Base-by-base conservation (phyloP, 345 rosid genomes). In the Gossypium australe region DNA sequence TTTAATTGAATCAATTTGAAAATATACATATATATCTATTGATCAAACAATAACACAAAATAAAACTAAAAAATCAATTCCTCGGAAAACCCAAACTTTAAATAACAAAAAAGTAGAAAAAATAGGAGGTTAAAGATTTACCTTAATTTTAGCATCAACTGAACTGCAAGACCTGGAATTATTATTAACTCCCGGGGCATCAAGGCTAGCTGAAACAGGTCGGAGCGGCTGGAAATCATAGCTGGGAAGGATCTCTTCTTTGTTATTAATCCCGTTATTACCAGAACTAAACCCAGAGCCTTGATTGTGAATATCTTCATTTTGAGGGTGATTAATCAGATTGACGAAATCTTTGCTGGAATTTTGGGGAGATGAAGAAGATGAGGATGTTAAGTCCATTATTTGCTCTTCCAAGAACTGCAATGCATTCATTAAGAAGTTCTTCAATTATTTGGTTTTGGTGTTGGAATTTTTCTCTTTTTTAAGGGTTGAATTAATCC, bases 181-280 rank as follows among this genome's bases (percentile, higher is more conserved):
- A n/a, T 11, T 70, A 29, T 27, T 17, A 52, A 52, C 45, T 62
- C 29, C 45, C 25, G 82, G 77, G 24, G 84, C 9, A 77, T 78
- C 79, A 81, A 74, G 90, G 81, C 81, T 79, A 51, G 83, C 25
- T n/a, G 92, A 29, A 14, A 55, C 9, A 18, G 77, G 86, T 24
- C 93, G 93, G 75, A 94, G 86, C 58, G 90, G 93, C 74, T 89
- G 93, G 72, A 92, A 94, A 88, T 94, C 98, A 75, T 90, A 94
- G 84, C 94, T 92, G 17, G 98, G 87, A 12, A 89, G 64, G 81
- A 94, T 92, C 78, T 86, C 87, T 74, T 94, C 98, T 84, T 82
- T 86, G 81, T 76, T 34, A 52, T n/a, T 72, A 27, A 78, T 79
- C 38, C 80, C 91, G 60, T 86, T 81, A 48, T 76, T 77, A 18